Base-by-base conservation (phyloP, 441 rosid genomes). In the Populus trichocarpa region DNA sequence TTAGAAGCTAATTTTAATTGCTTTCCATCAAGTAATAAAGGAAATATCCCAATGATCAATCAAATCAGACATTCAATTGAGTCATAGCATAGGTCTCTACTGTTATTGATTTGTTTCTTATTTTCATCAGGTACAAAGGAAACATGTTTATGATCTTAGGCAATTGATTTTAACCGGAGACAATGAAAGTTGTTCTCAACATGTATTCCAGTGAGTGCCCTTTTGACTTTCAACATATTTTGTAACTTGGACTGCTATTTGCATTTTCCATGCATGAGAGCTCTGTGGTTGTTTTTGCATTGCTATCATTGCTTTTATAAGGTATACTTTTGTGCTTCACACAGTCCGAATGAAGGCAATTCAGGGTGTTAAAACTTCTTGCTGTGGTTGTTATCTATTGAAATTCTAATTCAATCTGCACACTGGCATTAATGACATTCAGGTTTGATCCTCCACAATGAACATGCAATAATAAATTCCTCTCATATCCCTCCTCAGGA, bases 91-190 rank as follows among this genome's bases (percentile, higher is more conserved):
- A 67, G 25, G 22, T 66, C 63, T 74, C 70, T 53, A 61, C 67
- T 70, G 77, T 82, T 76, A 40, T 36, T 50, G 38, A 73, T 12
- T 70, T 36, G 20, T 46, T 67, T 77, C 23, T 18, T 81, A 20
- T 73, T 68, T 72, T 59, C 78, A 36, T 72, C 81, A 96, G 99
- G 99, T 93, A 70, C 99, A 96, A 83, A 93, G 99, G 85, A 96
- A 91, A 88, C 99, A 96, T 85, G 99, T 96, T 74, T 96, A 96
- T 75, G 88, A 90, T 74, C 91, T 93, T 32, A 89, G 99, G 86
- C 99, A 96, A 79, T 85, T 88, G 81, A 92, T 96, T 83, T 80
- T 96, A 83, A 90, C 86, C 9, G 99, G 97, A 65, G 97, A 89
- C 80, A 77, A 84, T 71, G 97, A 93, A 87, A 93, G 94, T 87